phyloP scores from a whole-genome alignment of 2,329 filamentous ascomycete genomes.

The Cordyceps farinosa region DNA sequence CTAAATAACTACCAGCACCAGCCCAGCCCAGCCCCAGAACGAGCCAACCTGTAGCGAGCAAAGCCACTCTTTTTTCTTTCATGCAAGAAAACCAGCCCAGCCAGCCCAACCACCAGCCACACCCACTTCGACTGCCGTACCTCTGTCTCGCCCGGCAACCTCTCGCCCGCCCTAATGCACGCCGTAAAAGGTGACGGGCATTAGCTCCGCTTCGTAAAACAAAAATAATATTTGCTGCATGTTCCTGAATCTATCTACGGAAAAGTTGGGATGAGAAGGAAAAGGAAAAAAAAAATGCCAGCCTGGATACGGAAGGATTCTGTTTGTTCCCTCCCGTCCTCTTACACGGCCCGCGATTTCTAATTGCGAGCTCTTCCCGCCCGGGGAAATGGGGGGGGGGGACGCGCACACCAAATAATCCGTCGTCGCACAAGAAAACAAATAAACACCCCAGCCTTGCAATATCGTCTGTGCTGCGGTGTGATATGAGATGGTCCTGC shows the following conservation, averaged over 20 bases:
- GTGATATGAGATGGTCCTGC: too few species aligned
- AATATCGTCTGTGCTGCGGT: too few species aligned
- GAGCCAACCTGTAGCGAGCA: neutral
- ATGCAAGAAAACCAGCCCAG: slow-evolving; percentile 3
- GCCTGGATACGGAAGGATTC: too few species aligned
- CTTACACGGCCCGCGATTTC: too few species aligned
- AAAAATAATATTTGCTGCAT: neutral
- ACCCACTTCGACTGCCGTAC: neutral
- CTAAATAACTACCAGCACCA: neutral
- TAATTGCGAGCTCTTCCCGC: too few species aligned
- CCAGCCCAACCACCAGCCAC: slow-evolving; percentile 15
- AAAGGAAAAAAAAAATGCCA: neutral
- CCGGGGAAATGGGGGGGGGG: too few species aligned
- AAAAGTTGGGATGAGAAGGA: neutral
- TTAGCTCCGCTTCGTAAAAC: slow-evolving; percentile 9
- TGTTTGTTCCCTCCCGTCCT: too few species aligned
- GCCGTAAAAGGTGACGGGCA: slow-evolving; percentile 1
- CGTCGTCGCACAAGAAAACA: too few species aligned
- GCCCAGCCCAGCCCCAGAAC: neutral
- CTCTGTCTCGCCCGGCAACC: neutral
- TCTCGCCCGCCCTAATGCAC: slow-evolving; percentile 9
- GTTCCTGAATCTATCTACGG: neutral
- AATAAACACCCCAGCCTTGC: too few species aligned
- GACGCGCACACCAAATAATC: too few species aligned
- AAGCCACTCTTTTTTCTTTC: neutral